Base-by-base conservation (phyloP, 441 rosid species). In the Viola pubescens region DNA sequence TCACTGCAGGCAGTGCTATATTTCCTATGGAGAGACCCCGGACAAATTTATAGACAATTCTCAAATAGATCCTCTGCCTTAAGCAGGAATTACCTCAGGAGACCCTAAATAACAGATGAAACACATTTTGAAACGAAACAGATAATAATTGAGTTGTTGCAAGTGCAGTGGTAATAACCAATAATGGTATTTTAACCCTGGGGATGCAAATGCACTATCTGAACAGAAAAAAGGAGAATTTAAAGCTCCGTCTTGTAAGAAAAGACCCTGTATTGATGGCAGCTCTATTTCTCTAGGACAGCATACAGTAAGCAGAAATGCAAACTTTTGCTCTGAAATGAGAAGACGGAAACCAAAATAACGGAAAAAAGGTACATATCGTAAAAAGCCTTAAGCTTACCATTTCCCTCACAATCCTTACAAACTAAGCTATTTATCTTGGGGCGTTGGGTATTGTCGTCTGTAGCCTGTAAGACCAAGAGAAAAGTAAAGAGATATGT, bases 361-460 rank as follows among this genome's bases (percentile, higher is more conserved):
- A 58, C 9, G 4, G 37, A 64, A 40, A 6, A 49, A 11, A 38
- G 16, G 16, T 26, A 26, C 34, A 26, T 26, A 26, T 26, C 3
- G 34, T 1, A 1, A 26, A 26, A 26, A 26, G 34, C 34, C 39
- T 50, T 66, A 62, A 19, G 48, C 80, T 73, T 72, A 86, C 98
- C 98, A 43, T 87, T 84, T 52, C 98, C 98, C 37, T 87, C 89
- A 77, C 97, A 92, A 11, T 86, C 82, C 44, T 75, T 34, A 66
- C 98, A 92, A 37, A 92, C 61, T 51, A 92, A 70, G 82, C 97
- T 92, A 69, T 59, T 79, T 48, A n/a, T 0, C 74, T 87, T 87
- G 56, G 83, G 45, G 57, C 54, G 50, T 66, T 37, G 71, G 66
- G 67, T 72, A 44, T 70, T 71, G 47, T 74, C 52, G 53, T 79